Percentiles rank a stretch among this genome's conserved stretches.
phyloP scores from a whole-genome alignment of 257 asterid species.

The Datura wrightii region DNA sequence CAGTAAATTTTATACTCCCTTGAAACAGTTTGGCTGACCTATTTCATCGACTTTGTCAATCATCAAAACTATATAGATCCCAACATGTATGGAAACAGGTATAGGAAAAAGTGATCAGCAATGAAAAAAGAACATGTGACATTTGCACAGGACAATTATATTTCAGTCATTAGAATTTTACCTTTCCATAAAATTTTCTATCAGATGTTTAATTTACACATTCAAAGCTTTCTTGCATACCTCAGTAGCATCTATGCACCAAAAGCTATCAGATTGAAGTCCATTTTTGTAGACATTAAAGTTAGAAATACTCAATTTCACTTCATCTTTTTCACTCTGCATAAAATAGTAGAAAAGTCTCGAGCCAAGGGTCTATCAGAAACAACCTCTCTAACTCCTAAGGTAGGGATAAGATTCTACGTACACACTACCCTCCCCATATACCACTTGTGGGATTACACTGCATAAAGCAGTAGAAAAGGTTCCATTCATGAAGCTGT shows the following conservation, averaged over 20 bases:
- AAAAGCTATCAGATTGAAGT: not conserved
- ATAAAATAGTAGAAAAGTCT: no score
- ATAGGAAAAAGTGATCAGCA: not conserved
- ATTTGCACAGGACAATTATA: not conserved
- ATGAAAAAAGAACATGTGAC: not conserved
- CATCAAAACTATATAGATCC: no score
- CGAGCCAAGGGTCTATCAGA: no score
- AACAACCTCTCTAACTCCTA: no score
- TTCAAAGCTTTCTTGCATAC: not conserved
- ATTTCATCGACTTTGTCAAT: no score
- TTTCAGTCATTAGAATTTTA: not conserved
- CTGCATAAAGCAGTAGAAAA: not conserved
- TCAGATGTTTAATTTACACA: not conserved
- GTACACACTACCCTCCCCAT: no score
- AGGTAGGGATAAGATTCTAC: no score
- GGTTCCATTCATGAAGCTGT: not conserved
- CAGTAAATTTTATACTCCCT: no score
- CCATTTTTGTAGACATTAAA: not conserved
- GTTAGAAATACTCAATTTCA: not conserved
- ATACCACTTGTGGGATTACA: no score
- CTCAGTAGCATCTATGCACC: not conserved
- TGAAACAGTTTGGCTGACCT: no score
- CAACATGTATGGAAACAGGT: no score
- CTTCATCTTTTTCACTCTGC: not conserved
- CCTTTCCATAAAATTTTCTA: not conserved